Base-by-base conservation (phyloP, 2,329 filamentous ascomycete genomes). In the Arthrocladium fulminans region DNA sequence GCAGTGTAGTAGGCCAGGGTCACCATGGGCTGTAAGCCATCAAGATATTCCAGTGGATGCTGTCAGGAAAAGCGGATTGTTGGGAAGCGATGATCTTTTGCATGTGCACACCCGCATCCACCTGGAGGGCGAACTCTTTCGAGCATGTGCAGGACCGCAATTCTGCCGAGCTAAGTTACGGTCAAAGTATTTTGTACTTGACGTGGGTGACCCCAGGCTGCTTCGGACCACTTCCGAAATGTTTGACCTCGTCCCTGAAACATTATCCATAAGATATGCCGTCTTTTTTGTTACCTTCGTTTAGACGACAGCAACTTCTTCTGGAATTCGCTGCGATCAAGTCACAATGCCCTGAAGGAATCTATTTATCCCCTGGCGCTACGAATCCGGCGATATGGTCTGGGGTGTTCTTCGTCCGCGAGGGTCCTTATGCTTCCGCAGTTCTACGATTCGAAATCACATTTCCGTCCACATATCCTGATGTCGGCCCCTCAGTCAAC, bases 381-480 rank as follows among this genome's bases (percentile, higher is more conserved):
- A 85, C 84, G 20, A 84, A 95, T 61, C 80, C 86, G 15, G 80
- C 81, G 13, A 70, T 88, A 42, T 97, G 90, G 90, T 84, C 83
- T 25, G 89, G 88, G n/a, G 85, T 94, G 17, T 73, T 97, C 23
- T 97, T 97, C 63, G 81, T 95, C 53, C 84, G 88, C 49, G 83
- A 86, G 73, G 90, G 90, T 38, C 90, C 92, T 15, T 98, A 96
- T 68, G 77, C 86, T 17, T 83, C 86, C 51, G 86, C 88, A 40
- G 79, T 96, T 59, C 77, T 97, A 54, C 85, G 89, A 60, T 94
- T 97, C 67, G 83, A 92, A 57, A 84, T 97, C 55, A 83, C 83
- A 20, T 97, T 97, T 60, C 86, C 89, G 29, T 48, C 84, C 52
- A 75, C 77, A 32, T 96, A 94, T 63, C 90, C 90, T 10, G 70